Percentiles rank a stretch among this genome's conserved stretches.
Evolutionary conservation across 345 rosid genomes (phyloP).

Genomic region (Gynandropsis gynandra): DNA sequence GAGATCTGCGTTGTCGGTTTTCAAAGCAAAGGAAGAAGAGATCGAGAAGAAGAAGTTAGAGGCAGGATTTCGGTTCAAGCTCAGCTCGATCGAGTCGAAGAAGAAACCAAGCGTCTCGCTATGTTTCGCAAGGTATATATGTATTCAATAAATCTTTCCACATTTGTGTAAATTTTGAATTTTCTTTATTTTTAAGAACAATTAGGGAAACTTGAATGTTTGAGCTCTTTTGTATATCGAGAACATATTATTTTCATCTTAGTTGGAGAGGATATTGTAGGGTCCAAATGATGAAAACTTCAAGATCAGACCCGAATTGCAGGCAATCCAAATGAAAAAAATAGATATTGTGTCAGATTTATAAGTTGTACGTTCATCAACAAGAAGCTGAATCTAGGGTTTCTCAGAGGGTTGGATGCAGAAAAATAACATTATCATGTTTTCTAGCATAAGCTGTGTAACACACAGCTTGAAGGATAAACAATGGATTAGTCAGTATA

Average conservation of each 20-base stretch:
- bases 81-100: conserved; percentile 82
- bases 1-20: conserved; percentile 73
- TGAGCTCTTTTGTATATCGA: background rate
- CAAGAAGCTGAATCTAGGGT: too few species aligned
- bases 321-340: background rate
- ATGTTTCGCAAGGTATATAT: conserved; percentile 68
- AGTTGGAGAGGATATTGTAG: conserved; percentile 15
- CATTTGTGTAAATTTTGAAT: background rate
- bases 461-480: too few species aligned
- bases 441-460: too few species aligned
- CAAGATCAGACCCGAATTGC: conserved; percentile 28
- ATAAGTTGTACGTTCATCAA: too few species aligned
- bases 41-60: conserved; percentile 88
- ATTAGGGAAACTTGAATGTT: conserved; percentile 5
- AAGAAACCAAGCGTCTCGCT: conserved; percentile 79
- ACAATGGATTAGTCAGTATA: too few species aligned
- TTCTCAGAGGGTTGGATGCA: too few species aligned
- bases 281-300: conserved; percentile 17
- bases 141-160: background rate
- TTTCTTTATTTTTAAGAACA: background rate
- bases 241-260: conserved; percentile 7
- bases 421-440: too few species aligned
- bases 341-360: conserved; percentile 13
- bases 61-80: conserved; percentile 74
- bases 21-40: conserved; percentile 95